Evolutionary conservation across 1,284 basidiomycete species (phyloP), one percentile per base, ranked within the genome.

Genomic region (Rhodofomes roseus): DNA sequence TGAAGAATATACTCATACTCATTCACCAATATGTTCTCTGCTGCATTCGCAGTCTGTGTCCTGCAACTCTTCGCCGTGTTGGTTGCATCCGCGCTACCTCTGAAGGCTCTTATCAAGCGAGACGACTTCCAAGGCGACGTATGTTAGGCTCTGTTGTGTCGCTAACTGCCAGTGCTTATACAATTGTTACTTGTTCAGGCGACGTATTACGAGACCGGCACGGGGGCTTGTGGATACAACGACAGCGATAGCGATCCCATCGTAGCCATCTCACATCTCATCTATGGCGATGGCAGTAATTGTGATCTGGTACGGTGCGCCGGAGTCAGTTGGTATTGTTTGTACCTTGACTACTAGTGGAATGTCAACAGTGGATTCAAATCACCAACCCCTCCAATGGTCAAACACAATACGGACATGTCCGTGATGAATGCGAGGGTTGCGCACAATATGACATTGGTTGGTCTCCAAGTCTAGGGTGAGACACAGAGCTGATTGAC

Each of bases 201-300:
- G 16, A 52, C 50, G n/a, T 52, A 52, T 22, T 52, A 36, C 31
- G 50, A 52, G 14, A 68, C 72, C 54, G 75, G 74, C 50, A 68
- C 73, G 34, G 75, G 50, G 4, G 71, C 68, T 46, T 76, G 75
- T 59, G 73, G 74, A 4, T 51, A 69, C 58, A 68, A 63, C 41
- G 74, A 74, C 63, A 61, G 62, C 23, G 65, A 74, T 57, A 68
- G 63, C 62, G 73, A 75, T 64, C 67, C 69, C 58, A 72, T 76
- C 59, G 72, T 75, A 51, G 74, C 73, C n/a, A 65, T 75, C 48
- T 63, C 65, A 25, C 54, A 59, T 3, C 34, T 54, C 23, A 59
- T 63, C 59, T 66, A 62, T 55, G 58, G 40, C 20, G 61, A 44
- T 36, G 65, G 65, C 46, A 60, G 36, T 29, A 29, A 60, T 55